A percentile compares a stretch with the other conserved stretches of the same genome.
Conservation (phyloP, 768 basidiomycete genomes). For the Coprinopsis marcescibilis region DNA sequence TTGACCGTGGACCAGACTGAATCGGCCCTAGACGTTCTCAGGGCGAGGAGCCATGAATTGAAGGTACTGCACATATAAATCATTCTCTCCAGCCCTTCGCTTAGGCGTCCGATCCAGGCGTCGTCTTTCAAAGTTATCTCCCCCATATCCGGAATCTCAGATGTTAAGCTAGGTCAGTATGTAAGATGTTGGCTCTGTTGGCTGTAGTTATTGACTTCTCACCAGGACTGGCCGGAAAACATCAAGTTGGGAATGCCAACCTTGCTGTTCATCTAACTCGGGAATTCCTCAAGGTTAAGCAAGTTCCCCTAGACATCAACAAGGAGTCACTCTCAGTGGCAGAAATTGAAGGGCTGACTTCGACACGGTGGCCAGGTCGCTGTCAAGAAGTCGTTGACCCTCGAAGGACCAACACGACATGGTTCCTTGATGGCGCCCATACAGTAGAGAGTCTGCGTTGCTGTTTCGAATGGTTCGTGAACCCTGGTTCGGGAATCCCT, state of each 20-base stretch:
- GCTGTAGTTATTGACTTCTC: too few species aligned
- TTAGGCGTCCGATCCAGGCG: slow-evolving; percentile 34
- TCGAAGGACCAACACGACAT: slow-evolving; percentile 44
- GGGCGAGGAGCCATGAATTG: slow-evolving; percentile 56
- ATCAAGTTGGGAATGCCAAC: slow-evolving; percentile 84
- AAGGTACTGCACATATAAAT: slow-evolving; percentile 45
- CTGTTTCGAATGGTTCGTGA: slow-evolving; percentile 86
- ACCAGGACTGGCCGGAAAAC: slow-evolving; percentile 81
- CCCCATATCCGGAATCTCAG: slow-evolving; percentile 39
- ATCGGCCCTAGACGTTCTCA: slow-evolving; percentile 65
- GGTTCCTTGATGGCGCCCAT: slow-evolving; percentile 96
- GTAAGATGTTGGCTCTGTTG: too few species aligned
- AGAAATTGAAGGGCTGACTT: slow-evolving; percentile 50
- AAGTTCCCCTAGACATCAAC: slow-evolving; percentile 7
- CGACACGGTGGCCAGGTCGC: slow-evolving; percentile 87
- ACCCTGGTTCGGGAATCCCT: slow-evolving; percentile 45
- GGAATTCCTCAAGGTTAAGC: slow-evolving; percentile 48
- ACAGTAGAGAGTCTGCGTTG: slow-evolving; percentile 85
- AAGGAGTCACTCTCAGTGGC: slow-evolving; percentile 17
- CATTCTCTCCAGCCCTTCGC: not conserved
- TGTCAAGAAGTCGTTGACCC: slow-evolving; percentile 82
- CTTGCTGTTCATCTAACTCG: slow-evolving; percentile 74
- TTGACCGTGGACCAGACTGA: slow-evolving; percentile 73
- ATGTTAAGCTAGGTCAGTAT: slow-evolving; percentile 66
- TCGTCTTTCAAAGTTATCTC: slow-evolving; percentile 66